Evolutionary conservation across 2,329 filamentous ascomycete species (phyloP).

Genomic region (Tolypocladium sp.): DNA sequence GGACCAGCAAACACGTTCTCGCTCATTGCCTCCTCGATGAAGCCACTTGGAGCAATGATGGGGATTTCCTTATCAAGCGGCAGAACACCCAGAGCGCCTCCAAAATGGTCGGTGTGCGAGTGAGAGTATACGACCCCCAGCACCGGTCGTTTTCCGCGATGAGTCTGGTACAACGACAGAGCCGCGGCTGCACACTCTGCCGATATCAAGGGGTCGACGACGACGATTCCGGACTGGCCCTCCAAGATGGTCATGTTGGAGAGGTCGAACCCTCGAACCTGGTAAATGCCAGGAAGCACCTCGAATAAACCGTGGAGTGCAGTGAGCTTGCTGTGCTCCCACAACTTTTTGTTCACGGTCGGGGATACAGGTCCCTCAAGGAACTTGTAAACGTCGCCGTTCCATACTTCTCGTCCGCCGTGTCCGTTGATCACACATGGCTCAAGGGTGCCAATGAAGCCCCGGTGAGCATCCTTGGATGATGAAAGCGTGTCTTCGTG

Average conservation of each 20-base stretch:
- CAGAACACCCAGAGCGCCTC: slow-evolving; percentile 16
- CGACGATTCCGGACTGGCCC: slow-evolving; percentile 21
- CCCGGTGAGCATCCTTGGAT: too few relatives aligned
- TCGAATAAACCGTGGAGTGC: slow-evolving; percentile 21
- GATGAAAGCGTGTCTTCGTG: too few relatives aligned
- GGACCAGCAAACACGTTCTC: slow-evolving; percentile 29
- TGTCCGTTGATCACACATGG: too few relatives aligned
- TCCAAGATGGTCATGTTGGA: slow-evolving; percentile 31
- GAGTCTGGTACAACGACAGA: slow-evolving; percentile 21
- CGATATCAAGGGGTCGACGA: slow-evolving; percentile 28
- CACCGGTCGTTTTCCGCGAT: too few relatives aligned
- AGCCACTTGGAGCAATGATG: slow-evolving; percentile 26
- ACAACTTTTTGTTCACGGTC: slow-evolving; percentile 7
- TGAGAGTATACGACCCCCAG: slow-evolving; percentile 29
- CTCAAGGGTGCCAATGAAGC: too few relatives aligned
- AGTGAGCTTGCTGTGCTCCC: slow-evolving; percentile 9
- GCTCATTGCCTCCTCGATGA: slow-evolving; percentile 25
- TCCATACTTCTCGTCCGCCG: slow-evolving; percentile 8
- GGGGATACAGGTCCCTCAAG: slow-evolving; percentile 3
- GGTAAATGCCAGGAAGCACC: slow-evolving; percentile 25
- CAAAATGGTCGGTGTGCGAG: slow-evolving; percentile 28
- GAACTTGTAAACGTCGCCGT: slow-evolving; percentile 17
- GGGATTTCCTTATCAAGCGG: slow-evolving; percentile 3
- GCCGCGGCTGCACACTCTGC: slow-evolving; percentile 23
- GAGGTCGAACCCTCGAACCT: slow-evolving; percentile 29